These are phyloP conservation scores for Oenanthe javanica DNA, from an alignment of 140 eudicot species.

Conservation along the genomic window DNA sequence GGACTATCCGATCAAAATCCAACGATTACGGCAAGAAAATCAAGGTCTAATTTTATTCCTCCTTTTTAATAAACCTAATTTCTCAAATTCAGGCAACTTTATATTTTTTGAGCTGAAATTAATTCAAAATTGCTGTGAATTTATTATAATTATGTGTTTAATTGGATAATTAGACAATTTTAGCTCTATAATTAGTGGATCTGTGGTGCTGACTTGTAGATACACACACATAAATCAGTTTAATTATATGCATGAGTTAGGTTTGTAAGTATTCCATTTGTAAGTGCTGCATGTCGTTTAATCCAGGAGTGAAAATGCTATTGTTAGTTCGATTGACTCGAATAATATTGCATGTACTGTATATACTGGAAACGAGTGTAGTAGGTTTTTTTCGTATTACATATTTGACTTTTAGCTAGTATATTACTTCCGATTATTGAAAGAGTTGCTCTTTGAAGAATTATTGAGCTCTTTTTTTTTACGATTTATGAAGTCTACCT, in stretches of 20 bases:
- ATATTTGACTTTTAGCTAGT: not conserved
- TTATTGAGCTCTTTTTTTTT: not conserved
- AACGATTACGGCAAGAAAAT: not conserved
- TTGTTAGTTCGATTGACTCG: not conserved
- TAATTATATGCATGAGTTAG: not conserved
- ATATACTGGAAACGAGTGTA: not conserved
- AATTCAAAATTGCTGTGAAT: not conserved
- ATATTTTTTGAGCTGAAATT: not conserved
- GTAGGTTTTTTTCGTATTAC: not conserved
- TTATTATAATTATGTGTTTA: not conserved
- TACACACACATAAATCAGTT: not conserved
- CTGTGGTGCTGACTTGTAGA: conserved; percentile 9
- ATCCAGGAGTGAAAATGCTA: too few relatives aligned
- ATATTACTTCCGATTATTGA: not conserved
- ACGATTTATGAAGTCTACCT: not conserved
- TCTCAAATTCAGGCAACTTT: not conserved
- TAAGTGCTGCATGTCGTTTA: not conserved
- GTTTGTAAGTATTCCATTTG: not conserved
- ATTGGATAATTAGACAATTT: not conserved
- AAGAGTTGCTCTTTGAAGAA: not conserved
- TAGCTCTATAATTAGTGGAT: not conserved
- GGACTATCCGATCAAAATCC: not conserved
- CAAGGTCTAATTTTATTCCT: not conserved
- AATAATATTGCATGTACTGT: not conserved
- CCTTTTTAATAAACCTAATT: not conserved